These are phyloP conservation scores for Leersia perrieri DNA, from an alignment of 176 grass and related monocot species.

Conservation along the genomic window DNA sequence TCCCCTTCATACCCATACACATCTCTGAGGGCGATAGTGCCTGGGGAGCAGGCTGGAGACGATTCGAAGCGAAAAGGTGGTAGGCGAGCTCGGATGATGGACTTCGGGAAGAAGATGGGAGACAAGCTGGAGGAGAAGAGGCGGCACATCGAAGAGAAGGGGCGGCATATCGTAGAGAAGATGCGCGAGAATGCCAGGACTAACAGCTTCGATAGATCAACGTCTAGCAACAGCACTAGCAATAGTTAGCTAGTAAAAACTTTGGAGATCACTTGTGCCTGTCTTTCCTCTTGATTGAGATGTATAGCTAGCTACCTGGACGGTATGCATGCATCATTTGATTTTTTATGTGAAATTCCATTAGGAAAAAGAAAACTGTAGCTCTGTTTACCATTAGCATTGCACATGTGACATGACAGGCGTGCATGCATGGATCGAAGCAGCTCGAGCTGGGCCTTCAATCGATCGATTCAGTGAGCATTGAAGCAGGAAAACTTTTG, in stretches of 20 bases:
- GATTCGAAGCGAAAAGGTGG: slow-evolving; percentile 51
- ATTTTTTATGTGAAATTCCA: neutral
- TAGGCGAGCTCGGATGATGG: slow-evolving; percentile 72
- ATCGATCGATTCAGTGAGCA: neutral
- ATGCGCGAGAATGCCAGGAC: slow-evolving; percentile 80
- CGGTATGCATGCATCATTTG: neutral
- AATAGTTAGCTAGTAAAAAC: neutral
- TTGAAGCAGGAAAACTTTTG: neutral
- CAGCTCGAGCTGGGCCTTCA: neutral
- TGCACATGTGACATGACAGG: neutral
- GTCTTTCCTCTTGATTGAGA: neutral
- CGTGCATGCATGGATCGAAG: too few relatives aligned
- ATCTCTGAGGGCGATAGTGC: slow-evolving; percentile 27
- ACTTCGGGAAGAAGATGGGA: slow-evolving; percentile 77
- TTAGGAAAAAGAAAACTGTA: neutral
- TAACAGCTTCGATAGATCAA: slow-evolving; percentile 41
- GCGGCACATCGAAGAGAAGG: slow-evolving; percentile 74
- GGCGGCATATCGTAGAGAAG: slow-evolving; percentile 79
- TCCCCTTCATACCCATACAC: slow-evolving; percentile 42
- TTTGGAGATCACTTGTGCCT: neutral
- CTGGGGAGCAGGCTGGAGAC: slow-evolving; percentile 49
- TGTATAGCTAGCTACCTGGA: neutral
- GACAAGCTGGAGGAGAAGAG: slow-evolving; percentile 95
- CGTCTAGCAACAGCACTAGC: neutral
- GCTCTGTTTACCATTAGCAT: neutral